Evolutionary conservation across 208 protist species (phyloP), one percentile per base, ranked within the genome.

Genomic region (Trypanosoma vivax): DNA sequence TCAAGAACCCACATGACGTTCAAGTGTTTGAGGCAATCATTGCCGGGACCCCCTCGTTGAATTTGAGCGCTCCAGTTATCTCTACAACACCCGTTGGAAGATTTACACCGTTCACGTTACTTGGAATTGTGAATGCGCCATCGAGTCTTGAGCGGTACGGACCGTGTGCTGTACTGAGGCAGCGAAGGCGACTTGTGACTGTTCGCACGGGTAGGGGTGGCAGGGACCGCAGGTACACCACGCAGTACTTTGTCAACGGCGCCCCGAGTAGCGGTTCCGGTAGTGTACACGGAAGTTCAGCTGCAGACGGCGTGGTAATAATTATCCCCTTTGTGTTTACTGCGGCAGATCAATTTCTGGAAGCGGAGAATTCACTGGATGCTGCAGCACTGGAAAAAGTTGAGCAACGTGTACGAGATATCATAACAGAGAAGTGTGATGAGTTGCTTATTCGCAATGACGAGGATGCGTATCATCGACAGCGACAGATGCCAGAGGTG

Each of bases 311-410:
- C 39, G 60, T 60, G 28, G 47, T 88, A 0, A 66, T 85, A 5
- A 52, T 80, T 3, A 69, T 94, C 14, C 87, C 87, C 0, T 88
- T 83, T 65, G 68, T 88, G 37, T 94, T 88, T 49, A 78, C 73
- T 13, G 64, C 65, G 1, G 78, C 78, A 2, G 87, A 94, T 51
- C 83, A 86, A 62, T 51, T 90, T 19, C 58, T 85, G 31, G 83
- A 90, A 70, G 87, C 83, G 27, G 80, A 90, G 62, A 67, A 72
- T 31, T 66, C 69, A 16, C 63, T 94, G 5, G 87, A 94, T 49
- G 67, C 70, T 5, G 79, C 77, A 6, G 87, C 87, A 18, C 66
- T 76, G 63, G 50, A 81, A 50, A 42, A 49, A 2, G 89, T 83
- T 39, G 75, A 85, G 62, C 60, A 70, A 56, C 79, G 76, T 5